phyloP scores from a whole-genome alignment of 768 basidiomycete genomes.

The Cytidiella melzeri region DNA sequence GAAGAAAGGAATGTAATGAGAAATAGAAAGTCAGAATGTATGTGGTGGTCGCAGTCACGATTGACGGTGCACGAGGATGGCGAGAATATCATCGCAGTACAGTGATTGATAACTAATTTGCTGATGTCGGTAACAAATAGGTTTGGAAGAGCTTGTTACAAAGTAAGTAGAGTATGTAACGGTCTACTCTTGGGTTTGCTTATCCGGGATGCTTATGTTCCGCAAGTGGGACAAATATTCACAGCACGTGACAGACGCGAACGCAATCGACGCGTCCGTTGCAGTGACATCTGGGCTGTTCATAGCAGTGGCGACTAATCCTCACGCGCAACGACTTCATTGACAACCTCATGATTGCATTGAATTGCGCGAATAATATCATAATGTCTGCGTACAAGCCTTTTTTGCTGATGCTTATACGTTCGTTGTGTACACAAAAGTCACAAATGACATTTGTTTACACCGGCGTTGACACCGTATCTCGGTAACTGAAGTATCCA shows the following conservation, averaged over 20 bases:
- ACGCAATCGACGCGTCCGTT: not conserved
- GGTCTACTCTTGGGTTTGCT: no score
- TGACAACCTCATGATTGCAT: no score
- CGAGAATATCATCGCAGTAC: not conserved
- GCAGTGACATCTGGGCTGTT: no score
- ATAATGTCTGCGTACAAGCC: no score
- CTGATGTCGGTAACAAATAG: not conserved
- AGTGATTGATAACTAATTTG: not conserved
- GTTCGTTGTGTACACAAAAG: no score
- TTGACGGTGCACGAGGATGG: not conserved
- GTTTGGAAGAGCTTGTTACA: not conserved
- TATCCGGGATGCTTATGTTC: not conserved
- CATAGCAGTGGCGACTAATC: no score
- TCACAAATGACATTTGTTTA: no score
- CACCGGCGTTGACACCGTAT: no score
- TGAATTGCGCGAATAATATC: no score
- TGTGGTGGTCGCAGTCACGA: not conserved
- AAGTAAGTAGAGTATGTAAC: not conserved
- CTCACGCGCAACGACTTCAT: no score
- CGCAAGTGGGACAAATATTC: not conserved
- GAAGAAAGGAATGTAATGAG: constrained; percentile 17
- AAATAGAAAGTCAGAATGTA: not conserved
- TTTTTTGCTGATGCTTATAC: no score
- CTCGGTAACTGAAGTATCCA: no score
- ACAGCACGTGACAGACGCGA: not conserved